Conservation (phyloP, 768 basidiomycete genomes). For the Pleurotus sapidus region DNA sequence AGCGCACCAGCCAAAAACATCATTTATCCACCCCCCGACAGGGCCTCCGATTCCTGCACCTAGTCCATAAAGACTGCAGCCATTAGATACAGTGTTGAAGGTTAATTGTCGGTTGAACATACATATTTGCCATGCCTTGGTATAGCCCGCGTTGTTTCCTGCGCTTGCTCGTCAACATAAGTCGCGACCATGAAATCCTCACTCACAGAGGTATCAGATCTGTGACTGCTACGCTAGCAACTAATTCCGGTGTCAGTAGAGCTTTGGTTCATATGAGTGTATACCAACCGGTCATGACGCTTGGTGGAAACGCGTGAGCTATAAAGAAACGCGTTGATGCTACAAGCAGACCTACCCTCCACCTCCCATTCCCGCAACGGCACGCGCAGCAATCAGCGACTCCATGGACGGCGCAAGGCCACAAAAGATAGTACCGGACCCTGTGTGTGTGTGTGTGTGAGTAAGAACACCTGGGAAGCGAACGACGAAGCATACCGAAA, state of each 20-base stretch:
- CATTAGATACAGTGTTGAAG: not conserved
- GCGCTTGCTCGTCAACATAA: slow-evolving; percentile 3
- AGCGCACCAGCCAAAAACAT: slow-evolving; percentile 78
- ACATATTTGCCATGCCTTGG: slow-evolving; percentile 91
- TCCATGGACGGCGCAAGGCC: slow-evolving; percentile 88
- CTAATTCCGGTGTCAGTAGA: slow-evolving; percentile 33
- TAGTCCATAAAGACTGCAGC: slow-evolving; percentile 70
- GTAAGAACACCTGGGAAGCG: not conserved
- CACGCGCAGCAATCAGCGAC: slow-evolving; percentile 73
- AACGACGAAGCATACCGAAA: slow-evolving; percentile 56
- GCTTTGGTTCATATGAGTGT: slow-evolving; percentile 7
- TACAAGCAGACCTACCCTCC: slow-evolving; percentile 66
- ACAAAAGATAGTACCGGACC: slow-evolving; percentile 81
- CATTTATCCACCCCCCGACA: slow-evolving; percentile 82
- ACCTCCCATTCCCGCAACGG: slow-evolving; percentile 89
- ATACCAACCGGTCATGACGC: slow-evolving; percentile 77
- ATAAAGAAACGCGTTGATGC: not conserved
- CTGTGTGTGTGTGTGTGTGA: slow-evolving; percentile 36
- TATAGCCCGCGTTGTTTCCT: slow-evolving; percentile 87
- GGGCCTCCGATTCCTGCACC: slow-evolving; percentile 83
- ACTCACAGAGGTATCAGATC: slow-evolving; percentile 88
- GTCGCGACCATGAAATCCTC: not conserved
- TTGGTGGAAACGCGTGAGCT: slow-evolving; percentile 25
- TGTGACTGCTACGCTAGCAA: slow-evolving; percentile 78
- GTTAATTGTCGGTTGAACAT: slow-evolving; percentile 22